Base-by-base conservation (phyloP, 768 basidiomycete genomes). In the Tricholoma terreum region DNA sequence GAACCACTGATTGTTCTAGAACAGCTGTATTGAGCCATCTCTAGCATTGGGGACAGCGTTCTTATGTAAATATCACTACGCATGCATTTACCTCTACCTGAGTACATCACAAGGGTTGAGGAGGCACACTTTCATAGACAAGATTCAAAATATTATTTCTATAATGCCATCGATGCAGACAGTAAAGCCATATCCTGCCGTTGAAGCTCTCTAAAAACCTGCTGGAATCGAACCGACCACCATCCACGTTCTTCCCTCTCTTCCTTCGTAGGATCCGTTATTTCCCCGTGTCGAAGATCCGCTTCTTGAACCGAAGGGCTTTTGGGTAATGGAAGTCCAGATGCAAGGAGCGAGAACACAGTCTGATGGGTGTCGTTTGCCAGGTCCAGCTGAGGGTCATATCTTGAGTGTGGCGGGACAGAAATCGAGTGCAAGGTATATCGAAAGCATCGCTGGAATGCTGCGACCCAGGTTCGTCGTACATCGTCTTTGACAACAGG, bases 161-260 rank as follows among this genome's bases (percentile, higher is more conserved):
- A 30, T 49, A 9, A 24, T 24, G 46, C 15, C 27, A 30, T 38
- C 12, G 51, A 36, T 6, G 36, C 46, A 49, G 46, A 49, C 27
- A 49, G n/a, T 33, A 58, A 49, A 17, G 43, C 55, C 51, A 58
- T 50, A 46, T 73, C 71, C 50, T 68, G 65, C 19, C 70, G 61
- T 58, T 80, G 80, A 61, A 85, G 65, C 65, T 89, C 88, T 54
- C 69, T 61, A 54, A 71, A 69, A 11, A 72, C 68, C 52, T 73
- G 71, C 61, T 83, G 82, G 61, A 89, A 88, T 45, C 86, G 72
- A 40, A 84, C 62, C 11, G 83, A 76, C 89, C 90, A 91, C 86
- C 87, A 90, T 4, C 81, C 85, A 0, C 89, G 75, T 59, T 89
- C 86, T 64, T 89, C 86, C 22, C 85, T 67, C 60, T 90, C 89